These are phyloP conservation scores for Fusarium sp. DNA, from an alignment of 2,329 filamentous ascomycete species.

Conservation along the genomic window DNA sequence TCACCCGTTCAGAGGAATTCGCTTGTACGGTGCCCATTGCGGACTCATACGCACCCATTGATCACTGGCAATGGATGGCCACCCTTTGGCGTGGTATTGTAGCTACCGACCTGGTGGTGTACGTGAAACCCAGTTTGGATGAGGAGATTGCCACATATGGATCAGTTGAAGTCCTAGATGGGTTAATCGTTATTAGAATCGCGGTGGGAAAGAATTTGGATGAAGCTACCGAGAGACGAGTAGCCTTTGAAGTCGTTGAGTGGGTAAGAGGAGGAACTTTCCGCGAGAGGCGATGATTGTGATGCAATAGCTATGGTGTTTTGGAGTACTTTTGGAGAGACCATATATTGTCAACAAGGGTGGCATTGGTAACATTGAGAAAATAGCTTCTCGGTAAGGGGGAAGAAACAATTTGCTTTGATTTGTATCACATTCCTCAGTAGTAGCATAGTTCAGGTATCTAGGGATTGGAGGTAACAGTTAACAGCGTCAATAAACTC, in stretches of 20 bases:
- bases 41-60: conserved; percentile 82
- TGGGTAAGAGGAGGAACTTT: conserved; percentile 70
- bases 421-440: conserved; percentile 21
- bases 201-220: conserved; percentile 61
- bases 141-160: conserved; percentile 54
- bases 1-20: conserved; percentile 81
- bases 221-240: conserved; percentile 76
- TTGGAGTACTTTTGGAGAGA: neutral
- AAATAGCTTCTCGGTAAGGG: neutral
- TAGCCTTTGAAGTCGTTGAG: conserved; percentile 90
- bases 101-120: conserved; percentile 82
- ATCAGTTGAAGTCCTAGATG: conserved; percentile 66
- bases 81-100: conserved; percentile 90
- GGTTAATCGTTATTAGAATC: conserved; percentile 66
- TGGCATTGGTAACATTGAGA: neutral
- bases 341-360: neutral
- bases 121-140: conserved; percentile 60
- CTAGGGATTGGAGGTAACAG: conserved; percentile 14
- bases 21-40: conserved; percentile 78
- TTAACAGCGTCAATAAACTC: conserved; percentile 3
- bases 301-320: conserved; percentile 1
- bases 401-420: conserved; percentile 10
- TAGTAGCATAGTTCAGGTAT: conserved; percentile 8
- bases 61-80: conserved; percentile 98
- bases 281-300: conserved; percentile 43